Base-by-base conservation (phyloP, 1,284 basidiomycete species). In the Spongispora temasekensis region DNA sequence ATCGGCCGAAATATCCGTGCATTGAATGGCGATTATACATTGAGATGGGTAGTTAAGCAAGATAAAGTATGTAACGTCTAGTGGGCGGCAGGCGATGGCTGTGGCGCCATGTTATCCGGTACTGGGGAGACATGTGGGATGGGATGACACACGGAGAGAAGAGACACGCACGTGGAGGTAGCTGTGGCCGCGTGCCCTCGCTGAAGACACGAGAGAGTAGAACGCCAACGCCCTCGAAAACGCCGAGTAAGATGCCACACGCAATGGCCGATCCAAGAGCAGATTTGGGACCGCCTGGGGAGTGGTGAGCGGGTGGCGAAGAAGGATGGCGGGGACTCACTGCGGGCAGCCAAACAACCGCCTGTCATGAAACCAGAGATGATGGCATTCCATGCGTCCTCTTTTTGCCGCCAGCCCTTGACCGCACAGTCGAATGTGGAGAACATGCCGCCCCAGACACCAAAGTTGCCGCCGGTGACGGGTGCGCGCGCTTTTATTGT, bases 301-400 rank as follows among this genome's bases (percentile, higher is more conserved):
- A 23, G 48, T 55, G 30, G 48, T 71, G 32, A 66, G 65, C 46
- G 51, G 48, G 51, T 35, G 60, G 54, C 56, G 31, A 55, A 55
- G 54, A 55, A 30, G 23, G 3, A 32, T 9, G n/a, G 30, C 51
- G 54, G 5, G 57, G 40, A 89, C 93, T 79, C 77, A 97, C 96
- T 93, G 78, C 97, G 87, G 64, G 94, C 87, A 57, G 97, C 97
- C 56, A 99, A 78, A 75, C 93, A 97, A 60, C 97, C 97, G 78
- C 97, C 97, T 30, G 97, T 98, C 86, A 97, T 86, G 81, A 99
- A 99, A 48, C 97, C 97, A 52, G 97, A 95, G 59, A 97, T 92
- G 72, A 99, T 98, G 46, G 95, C 95, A 76, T 99, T 99, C 95
- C 96, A 99, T 56, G 96, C 93, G 77, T 99, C 97, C 78, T 99